A percentile compares a stretch with the other conserved stretches of the same genome.
Evolutionary conservation across 495 filamentous ascomycete species (phyloP).

Genomic region (Hamigera avellanea): DNA sequence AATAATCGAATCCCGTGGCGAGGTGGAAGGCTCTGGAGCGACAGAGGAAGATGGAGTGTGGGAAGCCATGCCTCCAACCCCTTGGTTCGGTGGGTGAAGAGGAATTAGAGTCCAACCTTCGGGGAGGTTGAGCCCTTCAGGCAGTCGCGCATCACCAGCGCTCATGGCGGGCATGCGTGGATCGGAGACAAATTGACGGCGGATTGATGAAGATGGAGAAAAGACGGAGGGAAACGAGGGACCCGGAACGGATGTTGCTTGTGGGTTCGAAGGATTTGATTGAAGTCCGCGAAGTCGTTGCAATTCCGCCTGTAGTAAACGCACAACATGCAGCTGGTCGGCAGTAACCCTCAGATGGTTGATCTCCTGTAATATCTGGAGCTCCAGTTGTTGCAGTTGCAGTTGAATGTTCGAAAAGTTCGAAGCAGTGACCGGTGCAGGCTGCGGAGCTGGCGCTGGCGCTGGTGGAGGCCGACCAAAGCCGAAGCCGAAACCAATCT

Average conservation of each 20-base stretch:
- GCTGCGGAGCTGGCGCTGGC: slow-evolving; percentile 5
- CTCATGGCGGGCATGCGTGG: slow-evolving; percentile 34
- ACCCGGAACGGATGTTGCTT: slow-evolving; percentile 7
- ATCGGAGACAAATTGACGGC: slow-evolving; percentile 21
- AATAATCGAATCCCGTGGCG: no score
- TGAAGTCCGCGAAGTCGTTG: slow-evolving; percentile 43
- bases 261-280: slow-evolving; percentile 13
- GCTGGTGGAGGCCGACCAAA: slow-evolving; percentile 26
- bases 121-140: slow-evolving; percentile 61
- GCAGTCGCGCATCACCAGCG: slow-evolving; percentile 56
- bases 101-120: slow-evolving; percentile 67
- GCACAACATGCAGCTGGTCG: slow-evolving; percentile 44
- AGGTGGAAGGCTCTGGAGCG: no score
- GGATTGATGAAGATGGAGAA: slow-evolving; percentile 9
- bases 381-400: slow-evolving; percentile 52
- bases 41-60: no score
- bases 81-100: slow-evolving; percentile 39
- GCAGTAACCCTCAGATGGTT: slow-evolving; percentile 38
- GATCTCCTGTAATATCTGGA: slow-evolving; percentile 56
- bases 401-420: slow-evolving; percentile 28
- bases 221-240: slow-evolving; percentile 11
- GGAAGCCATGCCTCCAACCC: slow-evolving; percentile 2
- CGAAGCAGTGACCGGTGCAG: slow-evolving; percentile 6
- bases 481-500: slow-evolving; percentile 33
- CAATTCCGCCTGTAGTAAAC: slow-evolving; percentile 51